A percentile compares a stretch with the other conserved stretches of the same genome.
Conservation (phyloP, 805 yeast genomes). For the Yamadazyma phyllophila region DNA sequence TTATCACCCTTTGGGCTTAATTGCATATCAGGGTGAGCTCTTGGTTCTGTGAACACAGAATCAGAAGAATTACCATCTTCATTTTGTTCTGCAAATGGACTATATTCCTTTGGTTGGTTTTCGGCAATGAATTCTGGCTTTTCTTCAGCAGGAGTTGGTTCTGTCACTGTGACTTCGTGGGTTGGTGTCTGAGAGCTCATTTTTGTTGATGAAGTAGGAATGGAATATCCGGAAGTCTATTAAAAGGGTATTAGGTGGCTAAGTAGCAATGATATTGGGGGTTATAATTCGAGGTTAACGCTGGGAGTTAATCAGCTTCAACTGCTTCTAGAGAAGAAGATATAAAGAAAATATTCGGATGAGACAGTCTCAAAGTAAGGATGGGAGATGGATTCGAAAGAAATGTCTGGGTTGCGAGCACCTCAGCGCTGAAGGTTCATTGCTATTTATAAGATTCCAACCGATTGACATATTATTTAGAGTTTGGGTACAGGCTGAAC, state of each 20-base stretch:
- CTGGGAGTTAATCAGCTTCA: background rate
- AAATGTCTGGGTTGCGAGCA: slow-evolving; percentile 5
- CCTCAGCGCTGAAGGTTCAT: slow-evolving; percentile 1
- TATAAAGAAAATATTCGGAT: background rate
- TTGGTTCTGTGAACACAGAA: slow-evolving; percentile 16
- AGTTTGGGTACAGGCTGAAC: background rate
- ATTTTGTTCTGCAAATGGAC: background rate
- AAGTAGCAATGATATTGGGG: no score
- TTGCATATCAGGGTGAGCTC: slow-evolving; percentile 15
- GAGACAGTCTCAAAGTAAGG: slow-evolving; percentile 1
- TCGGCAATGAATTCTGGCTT: slow-evolving; percentile 8
- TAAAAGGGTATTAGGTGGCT: background rate
- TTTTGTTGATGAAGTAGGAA: background rate
- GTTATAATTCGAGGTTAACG: background rate
- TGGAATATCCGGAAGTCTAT: background rate
- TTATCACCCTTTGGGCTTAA: slow-evolving; percentile 6
- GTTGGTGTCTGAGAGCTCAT: slow-evolving; percentile 1
- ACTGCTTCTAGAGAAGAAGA: background rate
- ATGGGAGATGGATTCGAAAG: slow-evolving; percentile 1
- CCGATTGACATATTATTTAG: background rate
- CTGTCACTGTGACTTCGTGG: slow-evolving; percentile 7
- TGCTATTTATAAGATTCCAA: slow-evolving; percentile 1
- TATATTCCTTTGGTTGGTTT: slow-evolving; percentile 1
- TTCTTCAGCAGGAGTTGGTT: slow-evolving; percentile 15
- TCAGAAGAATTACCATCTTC: slow-evolving; percentile 1